Evolutionary conservation across 2,329 filamentous ascomycete genomes (phyloP).

Genomic region (Epichloe amarillans): DNA sequence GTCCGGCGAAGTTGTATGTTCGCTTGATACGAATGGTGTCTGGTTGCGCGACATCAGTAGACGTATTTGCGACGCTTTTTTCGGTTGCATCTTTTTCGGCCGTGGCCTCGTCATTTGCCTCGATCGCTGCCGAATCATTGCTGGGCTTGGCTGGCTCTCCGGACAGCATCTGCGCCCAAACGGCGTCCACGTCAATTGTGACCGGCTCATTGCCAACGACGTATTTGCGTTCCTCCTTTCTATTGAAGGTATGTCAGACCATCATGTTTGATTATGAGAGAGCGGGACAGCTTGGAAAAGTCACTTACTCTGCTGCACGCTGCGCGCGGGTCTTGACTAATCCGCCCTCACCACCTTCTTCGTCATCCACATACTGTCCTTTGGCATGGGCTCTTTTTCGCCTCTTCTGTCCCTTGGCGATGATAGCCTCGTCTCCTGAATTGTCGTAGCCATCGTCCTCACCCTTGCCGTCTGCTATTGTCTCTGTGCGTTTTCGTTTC

Average conservation of each 20-base stretch:
- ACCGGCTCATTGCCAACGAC: conserved; percentile 42
- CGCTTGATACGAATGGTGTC: conserved; percentile 51
- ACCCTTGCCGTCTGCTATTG: conserved; percentile 13
- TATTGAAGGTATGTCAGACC: conserved; percentile 11
- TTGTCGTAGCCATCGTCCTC: conserved; percentile 45
- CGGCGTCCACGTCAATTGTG: conserved; percentile 56
- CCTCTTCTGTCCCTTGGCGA: conserved; percentile 46
- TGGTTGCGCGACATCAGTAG: background rate
- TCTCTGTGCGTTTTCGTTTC: conserved; percentile 12
- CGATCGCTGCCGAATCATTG: background rate
- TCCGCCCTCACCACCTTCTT: conserved; percentile 45
- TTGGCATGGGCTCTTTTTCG: conserved; percentile 31
- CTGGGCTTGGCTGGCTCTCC: conserved; percentile 13
- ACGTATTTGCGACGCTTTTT: background rate
- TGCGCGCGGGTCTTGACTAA: conserved; percentile 62
- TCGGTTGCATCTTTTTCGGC: conserved; percentile 14
- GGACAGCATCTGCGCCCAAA: conserved; percentile 55
- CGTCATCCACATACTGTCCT: conserved; percentile 29
- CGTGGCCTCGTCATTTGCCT: conserved; percentile 5
- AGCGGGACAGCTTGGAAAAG: background rate
- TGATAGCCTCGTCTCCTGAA: conserved; percentile 60
- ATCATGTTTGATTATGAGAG: background rate
- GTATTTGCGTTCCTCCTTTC: conserved; percentile 43
- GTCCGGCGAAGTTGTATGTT: conserved; percentile 63
- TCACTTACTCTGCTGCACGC: conserved; percentile 47